These are phyloP conservation scores for Kazachstania africana DNA, from an alignment of 805 yeast species.

Conservation along the genomic window DNA sequence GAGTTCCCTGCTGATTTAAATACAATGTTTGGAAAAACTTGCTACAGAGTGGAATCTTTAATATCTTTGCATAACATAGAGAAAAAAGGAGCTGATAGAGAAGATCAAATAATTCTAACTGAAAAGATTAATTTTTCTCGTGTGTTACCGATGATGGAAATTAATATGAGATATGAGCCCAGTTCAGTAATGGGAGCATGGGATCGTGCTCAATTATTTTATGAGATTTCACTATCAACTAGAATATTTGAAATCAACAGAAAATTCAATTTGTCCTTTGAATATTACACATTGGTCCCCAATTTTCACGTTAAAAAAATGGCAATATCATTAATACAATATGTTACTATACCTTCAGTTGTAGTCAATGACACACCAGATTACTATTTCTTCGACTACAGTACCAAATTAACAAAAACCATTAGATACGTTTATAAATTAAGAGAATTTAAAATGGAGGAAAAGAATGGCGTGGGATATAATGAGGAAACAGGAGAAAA, in stretches of 20 bases:
- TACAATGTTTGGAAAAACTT: conserved; percentile 8
- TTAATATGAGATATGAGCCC: neutral
- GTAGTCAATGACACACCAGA: neutral
- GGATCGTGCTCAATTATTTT: neutral
- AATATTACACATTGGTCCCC: neutral
- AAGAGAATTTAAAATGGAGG: neutral
- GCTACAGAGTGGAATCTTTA: conserved; percentile 7
- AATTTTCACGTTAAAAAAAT: neutral
- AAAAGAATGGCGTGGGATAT: neutral
- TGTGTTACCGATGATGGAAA: neutral
- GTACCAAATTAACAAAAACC: neutral
- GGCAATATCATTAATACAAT: neutral
- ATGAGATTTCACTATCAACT: neutral
- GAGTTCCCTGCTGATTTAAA: conserved; percentile 5
- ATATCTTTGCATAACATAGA: conserved; percentile 1
- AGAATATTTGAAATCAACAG: neutral
- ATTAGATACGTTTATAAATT: no score
- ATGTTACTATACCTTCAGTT: neutral
- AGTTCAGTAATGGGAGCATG: neutral
- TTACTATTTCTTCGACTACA: no score
- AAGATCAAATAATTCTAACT: neutral
- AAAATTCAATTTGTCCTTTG: neutral
- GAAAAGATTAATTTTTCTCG: neutral
- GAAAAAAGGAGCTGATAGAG: neutral
- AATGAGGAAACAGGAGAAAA: no score